These are phyloP conservation scores for Arthroderma sp. DNA, from an alignment of 2,329 filamentous ascomycete species.

Conservation along the genomic window DNA sequence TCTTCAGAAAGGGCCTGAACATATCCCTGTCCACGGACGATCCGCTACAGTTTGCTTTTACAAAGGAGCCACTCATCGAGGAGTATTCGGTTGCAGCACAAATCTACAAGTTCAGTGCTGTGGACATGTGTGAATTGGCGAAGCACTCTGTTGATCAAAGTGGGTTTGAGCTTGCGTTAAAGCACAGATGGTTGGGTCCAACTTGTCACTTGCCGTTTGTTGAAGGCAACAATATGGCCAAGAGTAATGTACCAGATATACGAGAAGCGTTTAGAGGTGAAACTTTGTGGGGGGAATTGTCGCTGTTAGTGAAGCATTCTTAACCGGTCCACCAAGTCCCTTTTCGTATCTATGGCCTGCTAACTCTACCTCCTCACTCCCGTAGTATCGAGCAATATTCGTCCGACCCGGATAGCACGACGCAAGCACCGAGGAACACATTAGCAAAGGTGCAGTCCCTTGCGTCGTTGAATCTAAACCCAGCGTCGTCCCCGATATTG, in stretches of 20 bases:
- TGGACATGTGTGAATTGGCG: constrained; percentile 96
- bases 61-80: constrained; percentile 93
- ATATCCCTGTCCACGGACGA: constrained; percentile 95
- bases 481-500: constrained; percentile 1
- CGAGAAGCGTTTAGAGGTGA: constrained; percentile 80
- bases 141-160: constrained; percentile 93
- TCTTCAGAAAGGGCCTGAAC: constrained; percentile 89
- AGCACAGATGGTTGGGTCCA: constrained; percentile 79
- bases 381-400: constrained; percentile 19
- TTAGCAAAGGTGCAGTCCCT: constrained; percentile 1
- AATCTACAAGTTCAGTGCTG: constrained; percentile 92
- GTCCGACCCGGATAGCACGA: constrained; percentile 3
- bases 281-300: constrained; percentile 68
- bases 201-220: constrained; percentile 68
- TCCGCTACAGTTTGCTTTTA: constrained; percentile 94
- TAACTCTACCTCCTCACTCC: neutral
- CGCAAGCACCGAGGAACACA: constrained; percentile 7
- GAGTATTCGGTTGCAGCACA: constrained; percentile 96
- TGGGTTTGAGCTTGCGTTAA: constrained; percentile 79
- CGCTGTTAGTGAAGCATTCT: constrained; percentile 48
- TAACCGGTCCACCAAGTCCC: constrained; percentile 9
- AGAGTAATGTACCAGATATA: constrained; percentile 92
- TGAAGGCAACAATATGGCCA: constrained; percentile 79
- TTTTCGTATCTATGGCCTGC: constrained; percentile 6
- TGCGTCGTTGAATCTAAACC: neutral